A percentile compares a stretch with the other conserved stretches of the same genome.
Evolutionary conservation across 176 grass and related monocot genomes (phyloP).

Genomic region (Pharus latifolius): DNA sequence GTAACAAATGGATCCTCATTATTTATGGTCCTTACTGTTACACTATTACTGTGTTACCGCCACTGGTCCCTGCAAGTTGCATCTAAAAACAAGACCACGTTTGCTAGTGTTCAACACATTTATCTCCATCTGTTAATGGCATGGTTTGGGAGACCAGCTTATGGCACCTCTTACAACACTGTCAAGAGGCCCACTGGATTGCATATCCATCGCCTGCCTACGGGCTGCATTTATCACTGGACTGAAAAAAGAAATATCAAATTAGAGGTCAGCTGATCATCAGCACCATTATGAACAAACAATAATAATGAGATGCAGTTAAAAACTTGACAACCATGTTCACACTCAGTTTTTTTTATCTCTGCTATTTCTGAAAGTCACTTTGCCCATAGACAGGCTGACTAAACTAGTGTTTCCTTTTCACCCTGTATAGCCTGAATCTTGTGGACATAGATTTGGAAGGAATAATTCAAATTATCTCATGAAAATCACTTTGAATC

Average conservation of each 20-base stretch:
- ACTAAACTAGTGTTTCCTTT: constrained; percentile 7
- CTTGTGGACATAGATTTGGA: not conserved
- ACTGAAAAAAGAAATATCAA: not conserved
- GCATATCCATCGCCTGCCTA: not conserved
- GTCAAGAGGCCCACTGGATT: constrained; percentile 8
- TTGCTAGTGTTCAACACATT: constrained; percentile 19
- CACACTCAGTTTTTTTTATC: not conserved
- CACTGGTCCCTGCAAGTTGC: constrained; percentile 11
- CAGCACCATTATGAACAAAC: not conserved
- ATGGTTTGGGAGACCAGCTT: constrained; percentile 27
- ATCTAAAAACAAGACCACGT: constrained; percentile 12
- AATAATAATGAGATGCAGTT: constrained; percentile 12
- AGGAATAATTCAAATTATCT: not conserved
- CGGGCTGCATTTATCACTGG: constrained; percentile 24
- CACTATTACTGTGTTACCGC: constrained; percentile 19
- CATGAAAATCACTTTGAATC: not conserved
- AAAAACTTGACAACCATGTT: constrained; percentile 1
- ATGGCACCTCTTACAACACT: constrained; percentile 11
- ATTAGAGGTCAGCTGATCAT: not conserved
- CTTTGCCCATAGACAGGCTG: not conserved
- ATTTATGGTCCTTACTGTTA: constrained; percentile 20
- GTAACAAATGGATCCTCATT: constrained; percentile 21
- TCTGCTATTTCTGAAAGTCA: not conserved
- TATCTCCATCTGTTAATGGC: constrained; percentile 1
- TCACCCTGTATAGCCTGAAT: not conserved